A percentile compares a stretch with the other conserved stretches of the same genome.
These are phyloP conservation scores for Coniochaeta pulveracea DNA, from an alignment of 2,329 filamentous ascomycete species.

Conservation along the genomic window DNA sequence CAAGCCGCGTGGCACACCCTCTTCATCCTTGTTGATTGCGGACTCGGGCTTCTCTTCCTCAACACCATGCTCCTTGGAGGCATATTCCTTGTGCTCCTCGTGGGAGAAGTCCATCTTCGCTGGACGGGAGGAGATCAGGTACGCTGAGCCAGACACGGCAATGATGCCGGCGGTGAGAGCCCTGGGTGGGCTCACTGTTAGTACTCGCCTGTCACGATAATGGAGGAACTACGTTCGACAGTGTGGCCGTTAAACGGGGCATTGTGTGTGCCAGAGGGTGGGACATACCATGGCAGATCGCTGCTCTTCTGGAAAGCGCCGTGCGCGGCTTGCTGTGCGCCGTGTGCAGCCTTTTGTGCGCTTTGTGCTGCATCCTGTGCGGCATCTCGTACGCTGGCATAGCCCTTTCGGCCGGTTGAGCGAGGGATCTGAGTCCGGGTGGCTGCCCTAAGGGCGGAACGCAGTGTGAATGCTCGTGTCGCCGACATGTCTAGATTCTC, in stretches of 20 bases:
- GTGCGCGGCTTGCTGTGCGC: conserved; percentile 3
- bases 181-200: conserved; percentile 6
- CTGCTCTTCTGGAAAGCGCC: conserved; percentile 2
- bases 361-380: conserved; percentile 1
- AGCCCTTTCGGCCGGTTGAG: conserved; percentile 8
- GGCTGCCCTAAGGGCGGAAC: conserved; percentile 1
- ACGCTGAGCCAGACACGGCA: conserved; percentile 7
- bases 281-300: conserved; percentile 11
- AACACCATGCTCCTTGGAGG: conserved; percentile 10
- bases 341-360: conserved; percentile 1
- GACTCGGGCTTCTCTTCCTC: conserved; percentile 10
- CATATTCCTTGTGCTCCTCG: conserved; percentile 11
- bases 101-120: conserved; percentile 2
- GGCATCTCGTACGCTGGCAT: conserved; percentile 9
- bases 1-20: background rate
- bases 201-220: too few relatives aligned
- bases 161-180: conserved; percentile 9
- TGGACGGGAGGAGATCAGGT: conserved; percentile 6
- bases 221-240: background rate
- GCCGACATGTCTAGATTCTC: conserved; percentile 2
- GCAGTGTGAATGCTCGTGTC: conserved; percentile 1
- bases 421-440: background rate
- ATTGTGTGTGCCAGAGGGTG: background rate
- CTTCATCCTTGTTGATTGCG: background rate
- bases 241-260: background rate